Percentiles rank a stretch among this genome's conserved stretches.
phyloP scores from a whole-genome alignment of 495 filamentous ascomycete species.

The Penicillium manginii region DNA sequence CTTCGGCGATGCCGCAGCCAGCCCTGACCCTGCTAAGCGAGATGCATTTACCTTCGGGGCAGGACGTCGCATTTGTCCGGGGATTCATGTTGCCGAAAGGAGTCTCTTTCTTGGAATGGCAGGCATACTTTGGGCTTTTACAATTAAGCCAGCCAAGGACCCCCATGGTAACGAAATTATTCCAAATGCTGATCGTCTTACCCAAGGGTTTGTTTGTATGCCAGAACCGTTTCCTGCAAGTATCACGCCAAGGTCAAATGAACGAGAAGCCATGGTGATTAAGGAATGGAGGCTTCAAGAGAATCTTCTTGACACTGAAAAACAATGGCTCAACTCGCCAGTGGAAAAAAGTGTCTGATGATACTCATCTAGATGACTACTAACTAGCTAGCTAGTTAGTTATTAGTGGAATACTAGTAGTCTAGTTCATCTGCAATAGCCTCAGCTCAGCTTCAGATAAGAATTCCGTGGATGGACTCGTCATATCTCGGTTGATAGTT shows the following conservation, averaged over 20 bases:
- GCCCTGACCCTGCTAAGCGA: conserved; percentile 42
- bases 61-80: conserved; percentile 36
- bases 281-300: conserved; percentile 33
- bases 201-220: conserved; percentile 47
- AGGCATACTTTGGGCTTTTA: conserved; percentile 60
- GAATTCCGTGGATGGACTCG: no score
- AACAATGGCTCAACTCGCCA: conserved; percentile 24
- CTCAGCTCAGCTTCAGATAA: no score
- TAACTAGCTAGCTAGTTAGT: no score
- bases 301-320: conserved; percentile 19
- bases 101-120: conserved; percentile 55
- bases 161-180: conserved; percentile 16
- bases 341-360: neutral
- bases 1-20: conserved; percentile 39
- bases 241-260: conserved; percentile 35
- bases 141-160: conserved; percentile 21
- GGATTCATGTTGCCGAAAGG: conserved; percentile 37
- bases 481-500: no score
- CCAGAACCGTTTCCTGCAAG: conserved; percentile 36
- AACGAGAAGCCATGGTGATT: conserved; percentile 34
- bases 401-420: no score
- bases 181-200: conserved; percentile 28
- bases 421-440: no score
- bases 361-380: no score
- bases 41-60: conserved; percentile 36